phyloP scores from a whole-genome alignment of 108 stramenopile genomes.

The Conticribra weissflogii region DNA sequence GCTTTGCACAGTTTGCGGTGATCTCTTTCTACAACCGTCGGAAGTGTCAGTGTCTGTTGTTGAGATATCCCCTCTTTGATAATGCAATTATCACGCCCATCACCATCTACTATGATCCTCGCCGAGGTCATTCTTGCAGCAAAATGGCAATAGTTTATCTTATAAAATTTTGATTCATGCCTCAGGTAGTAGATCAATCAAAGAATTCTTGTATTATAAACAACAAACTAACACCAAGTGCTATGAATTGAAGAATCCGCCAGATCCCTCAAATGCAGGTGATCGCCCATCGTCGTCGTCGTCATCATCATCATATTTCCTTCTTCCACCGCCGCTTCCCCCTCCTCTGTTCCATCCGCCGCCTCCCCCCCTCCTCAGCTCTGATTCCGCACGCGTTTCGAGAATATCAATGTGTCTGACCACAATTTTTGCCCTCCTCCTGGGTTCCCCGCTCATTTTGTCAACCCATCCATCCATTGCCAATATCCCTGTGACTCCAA shows the following conservation, averaged over 20 bases:
- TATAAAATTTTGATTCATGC: not conserved
- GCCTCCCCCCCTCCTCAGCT: constrained; percentile 41
- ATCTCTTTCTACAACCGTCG: too few relatives aligned
- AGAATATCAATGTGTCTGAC: constrained; percentile 79
- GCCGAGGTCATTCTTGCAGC: too few relatives aligned
- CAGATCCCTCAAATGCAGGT: constrained; percentile 37
- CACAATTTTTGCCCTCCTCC: constrained; percentile 58
- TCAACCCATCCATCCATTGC: constrained; percentile 71
- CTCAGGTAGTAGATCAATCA: too few relatives aligned
- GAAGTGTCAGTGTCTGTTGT: too few relatives aligned
- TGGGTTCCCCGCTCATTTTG: constrained; percentile 61
- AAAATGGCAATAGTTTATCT: too few relatives aligned
- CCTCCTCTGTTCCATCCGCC: constrained; percentile 11
- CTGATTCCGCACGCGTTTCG: constrained; percentile 79
- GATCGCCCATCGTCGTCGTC: constrained; percentile 41
- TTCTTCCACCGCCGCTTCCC: constrained; percentile 20
- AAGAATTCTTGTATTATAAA: constrained; percentile 4
- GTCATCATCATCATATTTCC: constrained; percentile 36
- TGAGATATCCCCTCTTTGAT: too few relatives aligned
- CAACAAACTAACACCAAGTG: not conserved
- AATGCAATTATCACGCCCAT: too few relatives aligned
- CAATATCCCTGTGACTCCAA: constrained; percentile 73
- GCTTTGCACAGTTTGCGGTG: too few relatives aligned
- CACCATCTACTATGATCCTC: too few relatives aligned
- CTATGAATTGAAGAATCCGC: constrained; percentile 36